Base-by-base conservation (phyloP, 805 yeast species). In the Yarrowia sp. region DNA sequence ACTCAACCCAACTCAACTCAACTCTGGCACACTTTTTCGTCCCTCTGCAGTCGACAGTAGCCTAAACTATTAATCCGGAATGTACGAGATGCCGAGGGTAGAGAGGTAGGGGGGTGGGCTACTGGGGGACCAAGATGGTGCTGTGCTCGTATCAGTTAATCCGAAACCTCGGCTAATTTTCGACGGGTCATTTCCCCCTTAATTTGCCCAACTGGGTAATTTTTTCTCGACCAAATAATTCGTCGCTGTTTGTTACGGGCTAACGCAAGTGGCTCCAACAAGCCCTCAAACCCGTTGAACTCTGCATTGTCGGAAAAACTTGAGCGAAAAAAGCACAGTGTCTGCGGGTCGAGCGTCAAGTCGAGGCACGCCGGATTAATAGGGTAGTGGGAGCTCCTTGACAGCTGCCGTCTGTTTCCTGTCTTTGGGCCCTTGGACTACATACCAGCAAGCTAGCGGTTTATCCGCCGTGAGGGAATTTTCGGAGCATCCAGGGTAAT, bases 51-150 rank as follows among this genome's bases (percentile, higher is more conserved):
- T 35, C 8, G 7, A 19, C 58, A 35, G 55, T 36, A 38, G 38
- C 15, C 63, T 56, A 56, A 53, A 56, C 26, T 56, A 56, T 56
- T 56, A 56, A 56, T 56, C 63, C 63, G 63, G 63, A 56, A 56
- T 56, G 63, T 56, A 41, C 40, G 40, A 38, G 40, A 38, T 11
- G 40, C 40, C 12, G 40, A 11, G 40, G 10, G 40, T 9, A 38
- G 40, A 9, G 10, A 3, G 3, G 40, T 10, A 38, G 40, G 40
- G 12, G 40, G 40, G 0, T 11, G 32, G 32, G 32, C 7, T 26
- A 3, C 32, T 26, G 32, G 7, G 32, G 32, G 7, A 26, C 32
- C 4, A 26, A 26, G 32, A 26, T 5, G 4, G 32, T 26, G 32
- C 32, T 26, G 32, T 26, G 4, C 32, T 5, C 7, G 35, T 48